Evolutionary conservation across 2,329 filamentous ascomycete genomes (phyloP).

Genomic region (Grosmannia penicillata): DNA sequence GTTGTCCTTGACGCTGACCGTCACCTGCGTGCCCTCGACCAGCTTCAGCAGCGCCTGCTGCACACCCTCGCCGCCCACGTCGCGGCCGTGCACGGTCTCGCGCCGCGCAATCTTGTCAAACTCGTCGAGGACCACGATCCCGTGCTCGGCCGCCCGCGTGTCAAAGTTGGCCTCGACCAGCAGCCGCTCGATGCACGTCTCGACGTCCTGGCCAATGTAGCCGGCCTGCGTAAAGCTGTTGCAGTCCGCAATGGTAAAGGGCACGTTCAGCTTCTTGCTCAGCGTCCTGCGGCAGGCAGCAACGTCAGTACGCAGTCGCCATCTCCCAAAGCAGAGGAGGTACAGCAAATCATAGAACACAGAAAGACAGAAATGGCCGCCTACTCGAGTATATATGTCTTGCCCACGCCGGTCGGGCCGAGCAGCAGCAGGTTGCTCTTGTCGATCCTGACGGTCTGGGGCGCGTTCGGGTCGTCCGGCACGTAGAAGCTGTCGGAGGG

Average conservation of each 20-base stretch:
- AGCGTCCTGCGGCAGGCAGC: constrained; percentile 49
- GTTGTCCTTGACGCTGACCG: constrained; percentile 75
- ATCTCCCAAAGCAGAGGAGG: not conserved
- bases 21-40: constrained; percentile 87
- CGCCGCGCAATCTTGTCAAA: constrained; percentile 93
- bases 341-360: constrained; percentile 13
- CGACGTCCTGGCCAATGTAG: constrained; percentile 97
- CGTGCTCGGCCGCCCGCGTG: constrained; percentile 67
- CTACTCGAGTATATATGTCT: constrained; percentile 81
- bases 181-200: constrained; percentile 81
- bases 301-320: not conserved
- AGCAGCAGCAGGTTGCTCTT: constrained; percentile 90
- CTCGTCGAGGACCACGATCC: constrained; percentile 92
- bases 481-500: constrained; percentile 29
- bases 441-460: constrained; percentile 58
- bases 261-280: constrained; percentile 83
- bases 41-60: constrained; percentile 93
- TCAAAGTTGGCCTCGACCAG: constrained; percentile 86
- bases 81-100: constrained; percentile 76
- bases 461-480: constrained; percentile 27
- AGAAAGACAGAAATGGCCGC: too few relatives aligned
- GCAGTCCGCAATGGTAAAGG: constrained; percentile 90
- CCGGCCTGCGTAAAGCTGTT: constrained; percentile 92
- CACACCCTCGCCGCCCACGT: constrained; percentile 91
- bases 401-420: constrained; percentile 87